A percentile compares a stretch with the other conserved stretches of the same genome.
Evolutionary conservation across 305 asterid genomes (phyloP).

Genomic region (Lippia alba): DNA sequence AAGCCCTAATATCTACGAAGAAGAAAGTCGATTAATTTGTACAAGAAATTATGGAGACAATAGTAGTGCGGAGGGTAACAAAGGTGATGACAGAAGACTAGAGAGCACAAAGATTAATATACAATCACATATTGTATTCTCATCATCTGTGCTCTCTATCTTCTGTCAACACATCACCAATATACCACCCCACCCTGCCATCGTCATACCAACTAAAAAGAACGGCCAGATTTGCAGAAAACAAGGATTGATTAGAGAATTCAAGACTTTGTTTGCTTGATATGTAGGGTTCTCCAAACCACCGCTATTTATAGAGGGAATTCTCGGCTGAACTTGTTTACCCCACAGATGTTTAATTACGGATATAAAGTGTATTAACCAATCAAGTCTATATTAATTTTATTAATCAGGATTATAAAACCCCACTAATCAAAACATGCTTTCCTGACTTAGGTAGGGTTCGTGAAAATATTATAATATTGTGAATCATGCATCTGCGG

Average conservation of each 20-base stretch:
- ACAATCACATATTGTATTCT: conserved; percentile 37
- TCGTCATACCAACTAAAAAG: not conserved
- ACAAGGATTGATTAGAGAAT: not conserved
- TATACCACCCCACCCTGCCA: conserved; percentile 39
- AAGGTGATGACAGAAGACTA: conserved; percentile 58
- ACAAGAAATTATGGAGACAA: not conserved
- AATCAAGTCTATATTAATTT: conserved; percentile 5
- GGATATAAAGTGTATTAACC: not conserved
- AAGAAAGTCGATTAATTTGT: not conserved
- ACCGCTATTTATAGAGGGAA: conserved; percentile 46
- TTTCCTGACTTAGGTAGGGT: not conserved
- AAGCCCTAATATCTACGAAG: no score
- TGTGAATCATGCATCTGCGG: conserved; percentile 5
- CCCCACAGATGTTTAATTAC: not conserved
- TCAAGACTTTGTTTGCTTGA: conserved; percentile 22
- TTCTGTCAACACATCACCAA: conserved; percentile 63
- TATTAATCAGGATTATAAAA: conserved; percentile 31
- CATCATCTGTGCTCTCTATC: conserved; percentile 68
- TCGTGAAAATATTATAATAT: conserved; percentile 20
- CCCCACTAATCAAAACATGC: conserved; percentile 23
- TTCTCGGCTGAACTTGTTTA: not conserved
- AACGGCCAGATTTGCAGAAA: not conserved
- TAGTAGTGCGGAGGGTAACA: conserved; percentile 34
- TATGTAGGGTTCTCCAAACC: conserved; percentile 24
- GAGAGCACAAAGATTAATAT: conserved; percentile 59